These are phyloP conservation scores for Vigna reflexopilosa DNA, from an alignment of 306 rosid genomes.

Conservation along the genomic window DNA sequence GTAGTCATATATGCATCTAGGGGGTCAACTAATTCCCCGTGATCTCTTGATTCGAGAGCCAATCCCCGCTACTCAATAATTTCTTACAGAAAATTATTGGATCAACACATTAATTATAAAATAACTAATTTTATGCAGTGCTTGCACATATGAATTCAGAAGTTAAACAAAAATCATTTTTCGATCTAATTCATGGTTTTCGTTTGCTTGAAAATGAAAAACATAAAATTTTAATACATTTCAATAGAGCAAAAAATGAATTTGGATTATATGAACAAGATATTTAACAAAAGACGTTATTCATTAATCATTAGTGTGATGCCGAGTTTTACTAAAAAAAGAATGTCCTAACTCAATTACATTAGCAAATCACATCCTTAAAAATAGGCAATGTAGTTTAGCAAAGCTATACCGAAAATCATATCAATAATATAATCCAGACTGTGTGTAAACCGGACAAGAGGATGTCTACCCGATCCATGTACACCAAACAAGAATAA, in stretches of 20 bases:
- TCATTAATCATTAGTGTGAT: neutral
- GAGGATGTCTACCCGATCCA: conserved; percentile 13
- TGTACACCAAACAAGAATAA: conserved; percentile 21
- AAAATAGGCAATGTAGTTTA: conserved; percentile 9
- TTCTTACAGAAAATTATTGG: conserved; percentile 6
- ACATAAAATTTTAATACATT: neutral
- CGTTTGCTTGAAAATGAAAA: neutral
- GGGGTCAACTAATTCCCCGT: neutral
- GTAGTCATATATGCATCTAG: neutral
- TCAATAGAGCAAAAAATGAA: conserved; percentile 1
- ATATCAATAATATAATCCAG: neutral
- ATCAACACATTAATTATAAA: neutral
- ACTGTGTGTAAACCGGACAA: conserved; percentile 3
- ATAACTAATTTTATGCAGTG: neutral
- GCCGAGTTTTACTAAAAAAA: neutral
- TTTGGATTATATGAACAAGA: neutral
- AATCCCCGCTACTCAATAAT: neutral
- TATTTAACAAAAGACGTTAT: neutral
- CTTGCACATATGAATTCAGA: conserved; percentile 8
- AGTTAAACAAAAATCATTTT: neutral
- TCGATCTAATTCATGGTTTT: neutral
- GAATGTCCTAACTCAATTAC: neutral
- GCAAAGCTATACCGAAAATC: neutral
- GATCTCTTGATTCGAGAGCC: neutral
- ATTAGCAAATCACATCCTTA: neutral